Evolutionary conservation across 257 asterid genomes (phyloP).

Genomic region (Solanum ossicruentum): DNA sequence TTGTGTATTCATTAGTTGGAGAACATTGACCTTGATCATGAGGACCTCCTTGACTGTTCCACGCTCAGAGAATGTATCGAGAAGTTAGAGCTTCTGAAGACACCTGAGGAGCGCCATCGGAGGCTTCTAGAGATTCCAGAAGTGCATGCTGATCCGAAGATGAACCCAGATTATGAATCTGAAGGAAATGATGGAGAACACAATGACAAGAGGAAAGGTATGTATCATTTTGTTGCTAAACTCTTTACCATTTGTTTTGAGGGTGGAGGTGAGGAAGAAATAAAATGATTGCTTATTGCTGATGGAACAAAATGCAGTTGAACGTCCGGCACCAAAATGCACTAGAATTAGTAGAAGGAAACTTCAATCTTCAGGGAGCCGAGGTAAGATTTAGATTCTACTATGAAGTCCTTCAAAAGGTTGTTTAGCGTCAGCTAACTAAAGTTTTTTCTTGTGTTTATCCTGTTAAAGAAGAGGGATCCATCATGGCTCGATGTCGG

Average conservation of each 20-base stretch:
- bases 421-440: slow-evolving; percentile 1
- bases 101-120: slow-evolving; percentile 65
- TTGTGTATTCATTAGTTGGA: not conserved
- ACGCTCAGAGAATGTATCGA: slow-evolving; percentile 64
- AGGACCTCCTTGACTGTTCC: slow-evolving; percentile 54
- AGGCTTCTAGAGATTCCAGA: slow-evolving; percentile 54
- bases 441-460: slow-evolving; percentile 3
- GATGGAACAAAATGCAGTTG: not conserved
- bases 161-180: slow-evolving; percentile 62
- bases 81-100: slow-evolving; percentile 50
- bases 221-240: not conserved
- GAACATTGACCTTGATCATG: not conserved
- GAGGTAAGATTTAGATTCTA: not conserved
- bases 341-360: not conserved
- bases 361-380: not conserved
- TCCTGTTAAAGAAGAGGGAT: slow-evolving; percentile 51
- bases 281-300: not conserved
- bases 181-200: slow-evolving; percentile 40
- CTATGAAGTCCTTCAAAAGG: not conserved
- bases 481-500: slow-evolving; percentile 12
- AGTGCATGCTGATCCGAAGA: slow-evolving; percentile 71
- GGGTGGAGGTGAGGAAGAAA: not conserved
- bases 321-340: not conserved
- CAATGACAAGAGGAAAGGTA: slow-evolving; percentile 34
- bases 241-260: not conserved